phyloP scores from a whole-genome alignment of 2,329 filamentous ascomycete genomes.

The Pestalotiopsis sp. region DNA sequence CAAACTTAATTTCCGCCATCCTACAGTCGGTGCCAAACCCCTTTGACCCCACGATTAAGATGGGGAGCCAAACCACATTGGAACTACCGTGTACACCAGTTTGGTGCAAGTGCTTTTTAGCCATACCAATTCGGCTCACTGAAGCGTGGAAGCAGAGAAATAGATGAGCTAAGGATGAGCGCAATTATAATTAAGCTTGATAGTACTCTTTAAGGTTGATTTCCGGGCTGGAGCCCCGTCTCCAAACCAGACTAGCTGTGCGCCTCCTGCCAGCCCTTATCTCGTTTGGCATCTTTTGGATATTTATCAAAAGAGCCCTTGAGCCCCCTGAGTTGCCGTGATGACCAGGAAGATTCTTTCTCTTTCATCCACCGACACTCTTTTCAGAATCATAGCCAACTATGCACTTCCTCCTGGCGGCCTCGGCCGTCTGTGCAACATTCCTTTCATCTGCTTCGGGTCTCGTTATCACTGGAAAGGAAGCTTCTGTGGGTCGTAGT shows the following conservation, averaged over 20 bases:
- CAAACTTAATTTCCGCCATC: neutral
- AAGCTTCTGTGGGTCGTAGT: neutral
- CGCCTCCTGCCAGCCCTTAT: neutral
- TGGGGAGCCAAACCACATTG: too few relatives aligned
- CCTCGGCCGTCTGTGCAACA: neutral
- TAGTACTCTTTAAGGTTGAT: too few relatives aligned
- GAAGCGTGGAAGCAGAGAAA: too few relatives aligned
- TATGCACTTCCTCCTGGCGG: neutral
- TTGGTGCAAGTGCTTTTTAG: too few relatives aligned
- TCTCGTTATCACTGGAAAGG: neutral
- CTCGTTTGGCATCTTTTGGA: neutral
- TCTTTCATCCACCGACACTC: neutral
- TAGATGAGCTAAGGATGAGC: too few relatives aligned
- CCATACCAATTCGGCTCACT: too few relatives aligned
- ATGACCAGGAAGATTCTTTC: neutral
- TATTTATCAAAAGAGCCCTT: neutral
- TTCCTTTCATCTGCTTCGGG: neutral
- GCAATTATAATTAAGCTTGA: too few relatives aligned
- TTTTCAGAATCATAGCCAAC: neutral
- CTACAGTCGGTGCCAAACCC: neutral
- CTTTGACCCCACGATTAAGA: too few relatives aligned
- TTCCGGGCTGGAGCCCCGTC: neutral
- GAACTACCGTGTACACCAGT: too few relatives aligned
- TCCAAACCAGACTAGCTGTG: neutral
- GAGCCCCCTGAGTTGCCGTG: neutral